Evolutionary conservation across 2,329 filamentous ascomycete species (phyloP).

Genomic region (Lasiodiplodia citricola): DNA sequence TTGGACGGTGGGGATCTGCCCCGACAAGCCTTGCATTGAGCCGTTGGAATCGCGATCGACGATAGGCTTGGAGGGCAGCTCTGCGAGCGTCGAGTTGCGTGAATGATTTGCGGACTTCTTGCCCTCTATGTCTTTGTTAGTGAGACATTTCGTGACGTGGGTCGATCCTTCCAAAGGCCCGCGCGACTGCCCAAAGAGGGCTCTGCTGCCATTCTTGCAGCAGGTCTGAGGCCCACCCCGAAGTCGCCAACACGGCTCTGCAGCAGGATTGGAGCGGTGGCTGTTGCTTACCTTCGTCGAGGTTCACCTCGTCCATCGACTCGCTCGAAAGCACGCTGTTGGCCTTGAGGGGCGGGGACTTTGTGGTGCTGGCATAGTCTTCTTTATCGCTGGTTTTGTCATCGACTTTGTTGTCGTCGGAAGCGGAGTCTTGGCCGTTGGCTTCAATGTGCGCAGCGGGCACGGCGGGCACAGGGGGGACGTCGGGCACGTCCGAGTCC

Average conservation of each 20-base stretch:
- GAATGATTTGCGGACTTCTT: constrained; percentile 27
- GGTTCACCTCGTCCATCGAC: constrained; percentile 69
- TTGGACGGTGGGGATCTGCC: constrained; percentile 70
- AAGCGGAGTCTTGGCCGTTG: constrained; percentile 27
- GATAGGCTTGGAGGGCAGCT: constrained; percentile 13
- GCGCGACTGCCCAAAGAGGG: constrained; percentile 11
- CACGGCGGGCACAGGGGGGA: constrained; percentile 23
- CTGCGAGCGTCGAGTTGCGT: constrained; percentile 19
- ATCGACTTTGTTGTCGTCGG: constrained; percentile 38
- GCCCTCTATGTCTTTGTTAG: constrained; percentile 22
- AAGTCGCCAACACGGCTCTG: background rate
- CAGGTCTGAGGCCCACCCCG: background rate
- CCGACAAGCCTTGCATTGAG: constrained; percentile 70
- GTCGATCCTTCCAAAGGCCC: constrained; percentile 1
- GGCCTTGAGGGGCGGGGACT: constrained; percentile 21
- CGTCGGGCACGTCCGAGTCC: constrained; percentile 39
- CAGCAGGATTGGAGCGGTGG: background rate
- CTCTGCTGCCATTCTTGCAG: constrained; percentile 5
- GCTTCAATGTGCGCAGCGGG: constrained; percentile 16
- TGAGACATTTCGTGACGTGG: constrained; percentile 21
- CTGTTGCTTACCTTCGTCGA: constrained; percentile 59
- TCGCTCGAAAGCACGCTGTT: constrained; percentile 34
- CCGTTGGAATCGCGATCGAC: constrained; percentile 23
- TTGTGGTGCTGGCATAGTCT: constrained; percentile 28
- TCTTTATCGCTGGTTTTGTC: constrained; percentile 33